A percentile compares a stretch with the other conserved stretches of the same genome.
Evolutionary conservation across 2,329 filamentous ascomycete species (phyloP).

Genomic region (Celoporthe dispersa): DNA sequence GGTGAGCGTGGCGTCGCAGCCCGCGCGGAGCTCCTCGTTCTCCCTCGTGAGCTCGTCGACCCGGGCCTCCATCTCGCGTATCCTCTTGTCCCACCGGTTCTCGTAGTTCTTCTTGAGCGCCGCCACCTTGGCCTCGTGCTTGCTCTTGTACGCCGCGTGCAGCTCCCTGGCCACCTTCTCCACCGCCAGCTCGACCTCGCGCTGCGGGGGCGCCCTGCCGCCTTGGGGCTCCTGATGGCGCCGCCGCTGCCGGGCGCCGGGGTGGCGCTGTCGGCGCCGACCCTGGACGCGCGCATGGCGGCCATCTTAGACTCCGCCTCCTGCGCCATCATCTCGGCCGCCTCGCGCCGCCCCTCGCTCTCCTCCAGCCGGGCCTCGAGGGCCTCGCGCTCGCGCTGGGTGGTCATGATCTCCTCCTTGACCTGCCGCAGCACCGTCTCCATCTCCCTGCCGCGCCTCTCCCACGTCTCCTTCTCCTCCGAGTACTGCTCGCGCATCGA

Average conservation of each 20-base stretch:
- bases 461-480: constrained; percentile 80
- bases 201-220: constrained; percentile 41
- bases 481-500: constrained; percentile 71
- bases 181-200: constrained; percentile 81
- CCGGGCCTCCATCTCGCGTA: constrained; percentile 74
- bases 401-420: constrained; percentile 77
- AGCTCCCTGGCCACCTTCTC: constrained; percentile 94
- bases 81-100: constrained; percentile 84
- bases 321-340: constrained; percentile 75
- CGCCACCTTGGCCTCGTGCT: constrained; percentile 94
- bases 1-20: constrained; percentile 68
- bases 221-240: constrained; percentile 37
- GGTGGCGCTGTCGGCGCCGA: constrained; percentile 41
- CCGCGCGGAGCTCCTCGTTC: constrained; percentile 72
- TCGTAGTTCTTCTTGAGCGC: constrained; percentile 88
- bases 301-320: constrained; percentile 78
- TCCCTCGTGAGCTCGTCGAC: constrained; percentile 72
- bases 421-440: constrained; percentile 79
- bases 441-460: constrained; percentile 83
- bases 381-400: constrained; percentile 80
- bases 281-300: constrained; percentile 67
- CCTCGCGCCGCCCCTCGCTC: constrained; percentile 73
- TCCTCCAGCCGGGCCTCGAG: constrained; percentile 77
- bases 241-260: constrained; percentile 43
- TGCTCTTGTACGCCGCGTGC: constrained; percentile 91